Conservation (phyloP, 495 filamentous ascomycete species). For the Geoglossum glabrum region DNA sequence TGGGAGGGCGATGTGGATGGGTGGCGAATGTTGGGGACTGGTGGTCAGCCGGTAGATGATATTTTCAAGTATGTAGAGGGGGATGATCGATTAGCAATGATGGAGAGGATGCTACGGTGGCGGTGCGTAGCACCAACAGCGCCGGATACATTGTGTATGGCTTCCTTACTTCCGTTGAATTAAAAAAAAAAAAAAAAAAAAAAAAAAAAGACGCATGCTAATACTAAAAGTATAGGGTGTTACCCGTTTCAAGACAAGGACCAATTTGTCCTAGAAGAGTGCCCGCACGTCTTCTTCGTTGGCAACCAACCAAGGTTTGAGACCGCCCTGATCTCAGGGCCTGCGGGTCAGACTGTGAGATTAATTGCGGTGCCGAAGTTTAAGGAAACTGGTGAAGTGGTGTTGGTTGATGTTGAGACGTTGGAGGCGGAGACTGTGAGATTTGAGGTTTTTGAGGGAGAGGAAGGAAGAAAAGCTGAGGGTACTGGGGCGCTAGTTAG, state of each 20-base stretch:
- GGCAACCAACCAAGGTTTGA: constrained; percentile 75
- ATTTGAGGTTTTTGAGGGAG: constrained; percentile 33
- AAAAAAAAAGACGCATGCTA: not conserved
- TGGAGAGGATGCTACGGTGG: constrained; percentile 87
- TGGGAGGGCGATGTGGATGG: constrained; percentile 80
- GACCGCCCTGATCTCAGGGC: constrained; percentile 42
- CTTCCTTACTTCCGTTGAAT: not conserved
- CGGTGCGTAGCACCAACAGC: constrained; percentile 82
- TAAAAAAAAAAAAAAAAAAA: not conserved
- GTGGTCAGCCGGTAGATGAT: constrained; percentile 86
- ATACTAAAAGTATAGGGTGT: constrained; percentile 39
- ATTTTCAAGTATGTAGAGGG: constrained; percentile 72
- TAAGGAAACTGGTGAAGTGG: constrained; percentile 55
- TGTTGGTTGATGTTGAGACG: constrained; percentile 72
- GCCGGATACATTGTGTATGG: constrained; percentile 85
- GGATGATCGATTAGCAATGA: constrained; percentile 58
- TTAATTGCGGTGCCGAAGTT: constrained; percentile 69
- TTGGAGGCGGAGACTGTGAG: constrained; percentile 52
- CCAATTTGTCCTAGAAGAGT: constrained; percentile 63
- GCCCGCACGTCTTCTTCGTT: constrained; percentile 79
- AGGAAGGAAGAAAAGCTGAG: constrained; percentile 2
- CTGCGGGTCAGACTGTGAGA: constrained; percentile 44
- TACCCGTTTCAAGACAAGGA: constrained; percentile 90
- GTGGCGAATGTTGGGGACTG: constrained; percentile 62
- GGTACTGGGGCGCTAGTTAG: not conserved